Conservation (phyloP, 805 yeast species). For the Tetrapisispora iriomotensis region DNA sequence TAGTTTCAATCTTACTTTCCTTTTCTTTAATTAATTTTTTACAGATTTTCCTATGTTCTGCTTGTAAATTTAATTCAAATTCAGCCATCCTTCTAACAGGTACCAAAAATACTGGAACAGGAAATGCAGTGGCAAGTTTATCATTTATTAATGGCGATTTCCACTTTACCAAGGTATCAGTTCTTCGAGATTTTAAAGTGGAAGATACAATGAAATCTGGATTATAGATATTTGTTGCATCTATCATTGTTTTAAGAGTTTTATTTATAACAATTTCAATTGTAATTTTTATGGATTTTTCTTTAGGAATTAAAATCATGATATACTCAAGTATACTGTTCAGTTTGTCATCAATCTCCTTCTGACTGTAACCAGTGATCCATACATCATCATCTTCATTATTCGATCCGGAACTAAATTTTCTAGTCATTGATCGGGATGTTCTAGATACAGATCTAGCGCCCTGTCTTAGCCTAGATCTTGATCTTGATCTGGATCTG, state of each 20-base stretch:
- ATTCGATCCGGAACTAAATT: slow-evolving; percentile 1
- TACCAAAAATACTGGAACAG: slow-evolving; percentile 24
- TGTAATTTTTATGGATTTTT: slow-evolving; percentile 23
- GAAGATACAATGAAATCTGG: slow-evolving; percentile 26
- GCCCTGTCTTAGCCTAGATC: slow-evolving; percentile 5
- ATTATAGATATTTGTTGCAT: slow-evolving; percentile 25
- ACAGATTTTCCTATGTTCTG: neutral
- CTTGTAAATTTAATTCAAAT: slow-evolving; percentile 17
- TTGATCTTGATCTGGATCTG: slow-evolving; percentile 7
- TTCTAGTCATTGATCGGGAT: neutral
- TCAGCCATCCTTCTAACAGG: slow-evolving; percentile 22
- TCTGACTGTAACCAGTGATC: slow-evolving; percentile 25
- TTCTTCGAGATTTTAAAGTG: slow-evolving; percentile 18
- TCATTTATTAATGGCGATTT: slow-evolving; percentile 21
- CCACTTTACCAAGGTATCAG: slow-evolving; percentile 17
- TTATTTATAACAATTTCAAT: slow-evolving; percentile 27
- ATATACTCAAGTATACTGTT: slow-evolving; percentile 18
- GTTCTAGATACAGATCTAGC: neutral
- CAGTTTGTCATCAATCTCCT: slow-evolving; percentile 15
- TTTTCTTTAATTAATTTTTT: neutral
- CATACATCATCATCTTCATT: slow-evolving; percentile 12
- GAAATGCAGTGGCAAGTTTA: slow-evolving; percentile 17
- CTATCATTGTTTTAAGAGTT: slow-evolving; percentile 17
- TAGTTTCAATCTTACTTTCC: neutral
- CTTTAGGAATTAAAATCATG: slow-evolving; percentile 8